Base-by-base conservation (phyloP, 2,329 filamentous ascomycete species). In the Seiridium cupressi region DNA sequence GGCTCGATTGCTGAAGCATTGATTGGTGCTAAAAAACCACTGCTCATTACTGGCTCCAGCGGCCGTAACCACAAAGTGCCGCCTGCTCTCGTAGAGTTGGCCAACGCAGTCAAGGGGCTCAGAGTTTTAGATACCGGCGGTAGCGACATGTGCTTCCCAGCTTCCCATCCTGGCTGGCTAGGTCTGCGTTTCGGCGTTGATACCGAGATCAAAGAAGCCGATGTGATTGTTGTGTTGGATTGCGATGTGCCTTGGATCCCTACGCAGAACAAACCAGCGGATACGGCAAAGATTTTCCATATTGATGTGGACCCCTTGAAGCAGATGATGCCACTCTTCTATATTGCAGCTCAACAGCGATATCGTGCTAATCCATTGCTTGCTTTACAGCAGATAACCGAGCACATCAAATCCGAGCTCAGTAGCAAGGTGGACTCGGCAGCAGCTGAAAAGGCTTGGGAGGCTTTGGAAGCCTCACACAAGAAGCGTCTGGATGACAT, bases 171-270 rank as follows among this genome's bases (percentile, higher is more conserved):
- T 2, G 85, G 77, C 0, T 91, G 85, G 77, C 71, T 92, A 10
- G 89, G 93, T 2, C 73, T 95, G 56, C 83, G 87, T 48, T 96
- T 88, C 67, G 92, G 92, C 3, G 81, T 84, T 3, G 90, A 96
- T 56, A 86, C 91, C 2, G 80, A 82, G 47, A 91, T 97, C 70
- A 84, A 81, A 61, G 86, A 86, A 0, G 92, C 93, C 0, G 94
- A 97, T 72, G 85, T 92, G 9, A 96, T 97, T 61, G 66, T 97
- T 1, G 89, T 97, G 2, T 71, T 96, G 32, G 90, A 97, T 73
- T 96, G 92, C 64, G 93, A 97, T 70, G 92, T 97, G 0, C 93
- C 93, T 0, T 97, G 93, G 92, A 93, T 97, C 59, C 88, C 89
- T n/a, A 95, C 92, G 0, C 86, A 87, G 13, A 87, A 84, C 73